Percentiles rank a stretch among this genome's conserved stretches.
These are phyloP conservation scores for Sporothrix mexicana DNA, from an alignment of 2,329 filamentous ascomycete species.

Conservation along the genomic window DNA sequence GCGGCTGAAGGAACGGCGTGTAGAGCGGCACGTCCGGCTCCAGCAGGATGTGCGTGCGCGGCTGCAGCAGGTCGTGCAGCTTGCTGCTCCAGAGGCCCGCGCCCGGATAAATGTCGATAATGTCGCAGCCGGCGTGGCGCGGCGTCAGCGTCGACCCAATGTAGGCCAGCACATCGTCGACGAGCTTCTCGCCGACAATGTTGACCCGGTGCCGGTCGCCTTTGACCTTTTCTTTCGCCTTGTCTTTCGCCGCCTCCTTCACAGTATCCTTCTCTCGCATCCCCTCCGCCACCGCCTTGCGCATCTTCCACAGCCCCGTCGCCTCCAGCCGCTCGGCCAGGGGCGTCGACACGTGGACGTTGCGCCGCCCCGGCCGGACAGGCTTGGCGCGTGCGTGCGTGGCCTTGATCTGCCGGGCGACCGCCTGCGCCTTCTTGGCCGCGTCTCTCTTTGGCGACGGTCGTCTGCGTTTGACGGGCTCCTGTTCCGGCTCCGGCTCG, in stretches of 20 bases:
- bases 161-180: conserved; percentile 71
- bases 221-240: neutral
- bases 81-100: conserved; percentile 77
- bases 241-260: neutral
- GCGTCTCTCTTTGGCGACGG: too few species aligned
- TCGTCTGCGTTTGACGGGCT: too few species aligned
- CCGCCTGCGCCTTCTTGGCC: too few species aligned
- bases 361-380: too few species aligned
- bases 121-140: conserved; percentile 76
- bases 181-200: conserved; percentile 58
- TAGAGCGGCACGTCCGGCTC: conserved; percentile 71
- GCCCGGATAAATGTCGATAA: conserved; percentile 87
- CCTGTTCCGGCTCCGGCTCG: too few species aligned
- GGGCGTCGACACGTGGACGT: too few species aligned
- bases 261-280: too few species aligned
- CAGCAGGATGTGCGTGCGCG: conserved; percentile 81
- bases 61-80: conserved; percentile 75
- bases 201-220: conserved; percentile 56
- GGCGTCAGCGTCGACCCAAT: conserved; percentile 68
- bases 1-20: conserved; percentile 62
- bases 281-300: too few species aligned
- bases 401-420: too few species aligned
- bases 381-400: too few species aligned
- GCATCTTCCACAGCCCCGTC: too few species aligned
- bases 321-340: too few species aligned